These are phyloP conservation scores for Colletotrichum sansevieriae DNA, from an alignment of 2,329 filamentous ascomycete species.

Conservation along the genomic window DNA sequence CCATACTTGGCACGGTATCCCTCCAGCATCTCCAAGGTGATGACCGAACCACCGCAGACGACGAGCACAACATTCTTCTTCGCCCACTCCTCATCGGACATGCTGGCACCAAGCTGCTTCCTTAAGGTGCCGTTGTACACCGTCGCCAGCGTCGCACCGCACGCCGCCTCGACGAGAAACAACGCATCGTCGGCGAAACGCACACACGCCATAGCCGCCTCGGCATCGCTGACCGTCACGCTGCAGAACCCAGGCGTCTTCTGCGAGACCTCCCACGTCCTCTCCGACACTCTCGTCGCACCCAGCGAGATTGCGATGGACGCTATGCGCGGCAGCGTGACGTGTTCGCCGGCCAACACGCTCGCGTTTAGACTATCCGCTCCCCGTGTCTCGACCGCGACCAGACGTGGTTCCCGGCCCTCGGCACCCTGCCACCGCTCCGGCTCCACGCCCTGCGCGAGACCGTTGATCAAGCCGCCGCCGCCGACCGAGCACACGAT, in stretches of 20 bases:
- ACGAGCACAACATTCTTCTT: constrained; percentile 84
- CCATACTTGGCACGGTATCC: constrained; percentile 66
- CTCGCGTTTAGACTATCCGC: constrained; percentile 78
- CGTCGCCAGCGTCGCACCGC: constrained; percentile 82
- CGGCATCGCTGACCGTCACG: constrained; percentile 77
- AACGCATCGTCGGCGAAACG: constrained; percentile 85
- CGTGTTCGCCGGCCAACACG: constrained; percentile 66
- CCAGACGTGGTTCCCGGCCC: constrained; percentile 61
- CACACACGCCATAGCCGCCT: constrained; percentile 83
- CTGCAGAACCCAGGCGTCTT: constrained; percentile 58
- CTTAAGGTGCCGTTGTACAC: constrained; percentile 75
- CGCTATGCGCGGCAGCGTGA: constrained; percentile 78
- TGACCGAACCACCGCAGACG: constrained; percentile 83
- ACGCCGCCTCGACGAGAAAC: constrained; percentile 85
- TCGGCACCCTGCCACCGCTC: constrained; percentile 48
- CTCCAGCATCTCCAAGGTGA: constrained; percentile 72
- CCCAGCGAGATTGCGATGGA: constrained; percentile 82
- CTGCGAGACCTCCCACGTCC: constrained; percentile 74
- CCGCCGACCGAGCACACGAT: constrained; percentile 85
- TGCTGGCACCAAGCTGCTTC: constrained; percentile 66
- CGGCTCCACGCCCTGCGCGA: constrained; percentile 76
- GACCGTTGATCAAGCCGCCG: constrained; percentile 82
- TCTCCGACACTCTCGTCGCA: constrained; percentile 76
- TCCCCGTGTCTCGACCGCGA: constrained; percentile 83
- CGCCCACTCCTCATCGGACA: constrained; percentile 69